Conservation (phyloP, 2,329 filamentous ascomycete species). For the Fusarium odoratissimum region DNA sequence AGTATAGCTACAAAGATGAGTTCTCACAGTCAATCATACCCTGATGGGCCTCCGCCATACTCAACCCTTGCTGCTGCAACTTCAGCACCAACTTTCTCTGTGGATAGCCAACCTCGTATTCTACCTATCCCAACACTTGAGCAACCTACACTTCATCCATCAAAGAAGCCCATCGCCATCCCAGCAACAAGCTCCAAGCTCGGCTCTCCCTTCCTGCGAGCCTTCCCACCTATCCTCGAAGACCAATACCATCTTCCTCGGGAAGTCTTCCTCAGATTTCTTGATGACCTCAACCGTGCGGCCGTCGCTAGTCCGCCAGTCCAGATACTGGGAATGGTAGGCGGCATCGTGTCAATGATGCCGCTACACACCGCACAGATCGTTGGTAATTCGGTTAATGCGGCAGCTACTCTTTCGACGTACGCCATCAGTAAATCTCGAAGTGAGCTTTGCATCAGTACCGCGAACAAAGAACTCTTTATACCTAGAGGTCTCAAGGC, state of each 20-base stretch:
- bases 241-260: background rate
- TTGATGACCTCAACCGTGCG: background rate
- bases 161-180: background rate
- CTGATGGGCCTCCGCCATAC: background rate
- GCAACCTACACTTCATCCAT: background rate
- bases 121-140: fast-evolving
- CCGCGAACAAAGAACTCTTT: background rate
- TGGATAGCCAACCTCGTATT: fast-evolving
- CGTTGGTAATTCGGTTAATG: background rate
- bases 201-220: background rate
- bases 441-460: background rate
- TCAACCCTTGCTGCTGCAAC: background rate
- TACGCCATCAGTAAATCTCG: background rate
- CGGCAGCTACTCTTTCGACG: background rate
- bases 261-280: background rate
- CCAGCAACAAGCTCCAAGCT: background rate
- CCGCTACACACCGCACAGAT: background rate
- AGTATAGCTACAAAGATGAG: too few relatives aligned
- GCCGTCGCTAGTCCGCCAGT: background rate
- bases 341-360: background rate
- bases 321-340: background rate
- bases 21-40: background rate
- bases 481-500: background rate
- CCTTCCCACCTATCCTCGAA: background rate
- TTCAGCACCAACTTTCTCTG: background rate